Evolutionary conservation across 768 basidiomycete genomes (phyloP), one percentile per base, ranked within the genome.

Genomic region (Cyclocybe aegerita): DNA sequence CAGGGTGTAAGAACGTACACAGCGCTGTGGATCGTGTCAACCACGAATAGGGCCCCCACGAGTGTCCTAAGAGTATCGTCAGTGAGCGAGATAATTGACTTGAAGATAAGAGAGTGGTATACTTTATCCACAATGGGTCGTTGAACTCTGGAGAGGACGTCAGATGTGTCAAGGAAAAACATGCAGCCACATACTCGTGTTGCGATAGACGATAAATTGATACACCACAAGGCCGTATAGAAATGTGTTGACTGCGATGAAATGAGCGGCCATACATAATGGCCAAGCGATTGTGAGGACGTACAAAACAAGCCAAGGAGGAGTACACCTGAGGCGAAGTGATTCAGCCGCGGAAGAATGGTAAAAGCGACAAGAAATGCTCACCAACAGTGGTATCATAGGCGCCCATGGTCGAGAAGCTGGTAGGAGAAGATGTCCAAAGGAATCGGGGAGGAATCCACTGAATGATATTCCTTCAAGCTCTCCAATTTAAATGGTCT

Each of bases 171-270:
- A n/a, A 40, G n/a, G 31, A 6, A 30, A 15, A 44, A 8, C 10
- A 12, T 23, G 23, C 23, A 8, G 32, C 39, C 35, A 53, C 66
- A 11, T 42, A 70, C 69, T 66, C 31, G 66, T 63, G 43, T 58
- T 63, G 48, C 66, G 63, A 50, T 77, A 77, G 2, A 63, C 51
- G 9, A 66, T 58, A 49, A 76, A 76, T 49, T 76, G 73, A 56
- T 68, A 72, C 7, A 63, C 60, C 53, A 76, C 75, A 9, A 75
- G 61, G 2, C 75, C 76, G 45, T 71, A 76, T 6, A 77, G 54
- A 44, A 64, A 67, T 9, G 68, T 67, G 55, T 70, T 70, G 46
- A 67, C 64, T 60, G 29, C 7, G 29, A 37, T 32, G 33, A 29
- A 9, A 23, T 23, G n/a, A 42, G 2, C 17, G 29, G 34, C 35